Base-by-base conservation (phyloP, 257 asterid genomes). In the Capsicum baccatum region DNA sequence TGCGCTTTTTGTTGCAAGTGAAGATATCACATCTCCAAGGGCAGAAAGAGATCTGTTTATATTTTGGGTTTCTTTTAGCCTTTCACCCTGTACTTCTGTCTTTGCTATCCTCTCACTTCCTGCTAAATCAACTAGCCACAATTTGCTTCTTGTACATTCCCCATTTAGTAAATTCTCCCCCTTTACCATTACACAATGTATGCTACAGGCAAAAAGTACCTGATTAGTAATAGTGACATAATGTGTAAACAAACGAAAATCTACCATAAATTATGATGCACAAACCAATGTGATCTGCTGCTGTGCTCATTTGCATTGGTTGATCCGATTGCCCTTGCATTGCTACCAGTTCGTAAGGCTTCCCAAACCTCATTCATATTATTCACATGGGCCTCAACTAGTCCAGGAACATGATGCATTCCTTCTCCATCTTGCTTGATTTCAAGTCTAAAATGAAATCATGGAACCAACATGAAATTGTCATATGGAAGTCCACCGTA, bases 61-160 rank as follows among this genome's bases (percentile, higher is more conserved):
- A 85, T 95, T 97, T 83, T 95, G 99, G 33, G 99, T 93, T 89
- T 97, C 99, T 86, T 91, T 97, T 56, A 95, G 84, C 83, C 99
- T 90, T 81, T 95, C 98, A 47, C 98, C 99, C 66, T 91, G 98
- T 70, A 95, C 99, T 82, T 97, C 98, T 1, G 98, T 90, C 91
- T 94, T 95, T 14, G 98, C 98, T 84, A 97, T 88, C 74, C 99
- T 89, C 89, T 97, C 99, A 69, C 99, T 97, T 81, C 99, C 99
- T 0, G 99, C 99, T 35, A 97, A 84, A 85, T 97, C 99, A 66
- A 97, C 93, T 73, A 97, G 87, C 99, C 99, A 95, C 19, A 97
- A 89, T 91, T 95, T 97, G 93, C 99, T 97, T 88, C 85, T 95
- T 7, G 97, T 95, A 90, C 94, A 87, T 85, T 97, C 99, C 85